Evolutionary conservation across 805 yeast genomes (phyloP).

Genomic region (Candida namnaoensis): DNA sequence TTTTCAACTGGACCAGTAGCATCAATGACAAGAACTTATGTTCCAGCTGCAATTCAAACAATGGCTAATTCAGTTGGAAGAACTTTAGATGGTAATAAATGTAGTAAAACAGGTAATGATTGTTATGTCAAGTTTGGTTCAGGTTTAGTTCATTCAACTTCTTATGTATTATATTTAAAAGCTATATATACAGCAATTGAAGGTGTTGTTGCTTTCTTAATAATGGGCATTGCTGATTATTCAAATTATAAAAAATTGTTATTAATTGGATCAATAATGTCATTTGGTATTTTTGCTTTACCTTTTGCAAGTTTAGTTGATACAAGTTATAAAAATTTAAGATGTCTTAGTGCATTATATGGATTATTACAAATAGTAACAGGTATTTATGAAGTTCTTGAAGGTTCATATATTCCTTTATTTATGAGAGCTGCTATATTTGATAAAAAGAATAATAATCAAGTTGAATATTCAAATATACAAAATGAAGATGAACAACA

Average conservation of each 20-base stretch:
- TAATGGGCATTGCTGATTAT: constrained; percentile 33
- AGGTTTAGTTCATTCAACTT: constrained; percentile 23
- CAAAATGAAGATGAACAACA: not conserved
- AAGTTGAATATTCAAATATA: too few relatives aligned
- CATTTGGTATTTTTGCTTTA: constrained; percentile 25
- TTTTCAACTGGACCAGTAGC: constrained; percentile 34
- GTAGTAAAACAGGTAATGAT: constrained; percentile 24
- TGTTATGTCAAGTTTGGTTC: constrained; percentile 28
- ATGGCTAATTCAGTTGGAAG: constrained; percentile 23
- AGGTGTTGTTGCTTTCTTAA: constrained; percentile 24
- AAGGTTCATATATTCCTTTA: constrained; percentile 30
- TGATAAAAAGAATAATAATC: not conserved
- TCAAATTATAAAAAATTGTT: constrained; percentile 26
- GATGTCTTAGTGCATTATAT: constrained; percentile 22
- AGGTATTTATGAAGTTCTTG: constrained; percentile 26
- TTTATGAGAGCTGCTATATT: constrained; percentile 26
- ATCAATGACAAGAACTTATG: constrained; percentile 30
- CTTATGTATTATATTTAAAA: constrained; percentile 27
- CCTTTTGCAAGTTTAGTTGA: constrained; percentile 26
- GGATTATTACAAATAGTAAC: constrained; percentile 20
- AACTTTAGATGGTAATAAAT: constrained; percentile 16
- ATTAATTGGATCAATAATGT: constrained; percentile 21
- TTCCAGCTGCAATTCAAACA: constrained; percentile 31
- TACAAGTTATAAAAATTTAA: constrained; percentile 14
- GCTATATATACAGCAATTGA: constrained; percentile 31